Evolutionary conservation across 805 yeast species (phyloP), one percentile per base, ranked within the genome.

Genomic region (Tetrapisispora taiwanensis): DNA sequence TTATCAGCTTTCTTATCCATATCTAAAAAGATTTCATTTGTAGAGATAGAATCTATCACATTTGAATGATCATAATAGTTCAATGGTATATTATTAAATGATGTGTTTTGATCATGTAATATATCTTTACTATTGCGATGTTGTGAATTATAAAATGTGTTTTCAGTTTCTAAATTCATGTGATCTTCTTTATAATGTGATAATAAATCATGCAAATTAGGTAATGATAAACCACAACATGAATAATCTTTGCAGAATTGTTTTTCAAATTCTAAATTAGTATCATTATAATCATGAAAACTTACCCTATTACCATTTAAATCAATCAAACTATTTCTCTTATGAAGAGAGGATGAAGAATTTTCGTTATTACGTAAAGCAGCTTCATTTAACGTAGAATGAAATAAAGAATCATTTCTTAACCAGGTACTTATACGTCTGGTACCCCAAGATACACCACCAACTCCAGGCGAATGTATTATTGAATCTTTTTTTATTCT

Each of bases 361-460:
- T 18, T 28, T 37, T 37, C 20, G 15, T 27, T 37, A 17, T 37
- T 38, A 4, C 28, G 30, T 13, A 30, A 19, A 30, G 18, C 18
- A 13, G 34, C 28, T 30, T 53, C 46, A 40, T 47, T 48, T 41
- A 52, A 47, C 18, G 59, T 54, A 2, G 60, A 52, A 41, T 64
- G 72, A 69, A 82, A 74, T 78, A 84, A 73, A 17, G 84, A 90
- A 58, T 90, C 98, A 62, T 90, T 97, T 59, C 88, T 84, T 20
- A 90, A 70, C 98, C 98, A 90, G 14, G 92, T 81, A 13, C 97
- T 97, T 27, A 90, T 88, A 24, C 95, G 83, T 46, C 89, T 78
- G 3, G 95, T 88, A 19, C 97, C 97, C 96, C 97, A 90, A 8
- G 95, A 82, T 30, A 90, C 84, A 39, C 97, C 98, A 36, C 97